Evolutionary conservation across 371 early-diverging fungal genomes (phyloP).

Genomic region (Conidiobolus incongruus): DNA sequence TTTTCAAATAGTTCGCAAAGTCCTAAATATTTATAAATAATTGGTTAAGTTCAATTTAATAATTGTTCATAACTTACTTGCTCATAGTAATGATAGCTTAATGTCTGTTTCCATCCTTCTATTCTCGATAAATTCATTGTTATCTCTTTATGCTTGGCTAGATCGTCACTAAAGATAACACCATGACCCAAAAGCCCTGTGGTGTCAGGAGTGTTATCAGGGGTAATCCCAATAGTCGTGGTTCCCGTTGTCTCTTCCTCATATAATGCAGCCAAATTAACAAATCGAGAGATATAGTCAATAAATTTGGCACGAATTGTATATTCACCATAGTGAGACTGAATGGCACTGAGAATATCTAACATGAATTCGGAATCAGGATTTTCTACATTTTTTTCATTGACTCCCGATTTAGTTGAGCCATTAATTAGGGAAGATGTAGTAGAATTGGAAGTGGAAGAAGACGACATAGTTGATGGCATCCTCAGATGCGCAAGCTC

Average conservation of each 20-base stretch:
- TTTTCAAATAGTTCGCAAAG: slow-evolving; percentile 20
- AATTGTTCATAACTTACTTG: slow-evolving; percentile 12
- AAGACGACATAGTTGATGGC: too few relatives aligned
- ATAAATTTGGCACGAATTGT: slow-evolving; percentile 70
- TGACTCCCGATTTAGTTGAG: slow-evolving; percentile 4
- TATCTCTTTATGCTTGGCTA: slow-evolving; percentile 31
- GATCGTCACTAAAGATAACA: slow-evolving; percentile 44
- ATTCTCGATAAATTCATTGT: slow-evolving; percentile 42
- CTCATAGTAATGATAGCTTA: slow-evolving; percentile 38
- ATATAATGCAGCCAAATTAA: slow-evolving; percentile 51
- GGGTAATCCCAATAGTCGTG: slow-evolving; percentile 28
- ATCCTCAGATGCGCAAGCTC: not conserved
- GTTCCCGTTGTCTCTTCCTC: slow-evolving; percentile 40
- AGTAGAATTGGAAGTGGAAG: slow-evolving; percentile 1
- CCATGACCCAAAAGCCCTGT: slow-evolving; percentile 31
- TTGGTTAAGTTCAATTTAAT: not conserved
- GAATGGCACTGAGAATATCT: slow-evolving; percentile 50
- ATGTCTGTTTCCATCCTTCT: slow-evolving; percentile 62
- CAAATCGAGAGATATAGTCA: slow-evolving; percentile 62
- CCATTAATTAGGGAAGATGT: slow-evolving; percentile 9
- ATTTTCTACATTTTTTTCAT: slow-evolving; percentile 8
- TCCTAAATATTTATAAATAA: slow-evolving; percentile 14
- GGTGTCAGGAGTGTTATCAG: slow-evolving; percentile 12
- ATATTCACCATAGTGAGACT: slow-evolving; percentile 66
- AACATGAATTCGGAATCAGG: slow-evolving; percentile 33